A percentile compares a stretch with the other conserved stretches of the same genome.
phyloP scores from a whole-genome alignment of 2,329 filamentous ascomycete species.

The Aspergillus thermomutatus region DNA sequence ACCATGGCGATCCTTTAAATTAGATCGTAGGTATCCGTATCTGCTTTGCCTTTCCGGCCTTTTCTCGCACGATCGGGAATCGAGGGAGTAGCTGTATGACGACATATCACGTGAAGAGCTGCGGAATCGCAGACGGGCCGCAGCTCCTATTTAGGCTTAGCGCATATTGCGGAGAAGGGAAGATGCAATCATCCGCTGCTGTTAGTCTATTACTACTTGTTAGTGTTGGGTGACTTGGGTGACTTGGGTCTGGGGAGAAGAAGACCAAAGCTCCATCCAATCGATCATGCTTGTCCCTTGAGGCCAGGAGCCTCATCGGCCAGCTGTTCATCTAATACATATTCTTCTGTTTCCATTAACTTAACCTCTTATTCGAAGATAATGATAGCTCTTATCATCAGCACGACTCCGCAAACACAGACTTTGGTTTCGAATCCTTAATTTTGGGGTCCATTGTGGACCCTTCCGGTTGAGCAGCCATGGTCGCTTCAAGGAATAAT shows the following conservation, averaged over 20 bases:
- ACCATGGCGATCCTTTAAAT: conserved; percentile 11
- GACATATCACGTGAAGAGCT: conserved; percentile 23
- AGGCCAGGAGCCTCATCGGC: conserved; percentile 22
- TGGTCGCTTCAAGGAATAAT: conserved; percentile 56
- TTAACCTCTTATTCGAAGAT: background rate
- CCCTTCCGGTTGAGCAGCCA: conserved; percentile 26
- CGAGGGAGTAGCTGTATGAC: conserved; percentile 17
- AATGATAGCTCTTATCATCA: conserved; percentile 8
- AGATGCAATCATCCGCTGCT: background rate
- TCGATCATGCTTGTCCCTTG: conserved; percentile 9
- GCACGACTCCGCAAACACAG: background rate
- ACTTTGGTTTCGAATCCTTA: conserved; percentile 2
- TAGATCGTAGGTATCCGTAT: background rate
- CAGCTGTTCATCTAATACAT: conserved; percentile 3
- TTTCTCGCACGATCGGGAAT: background rate
- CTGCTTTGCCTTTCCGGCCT: background rate
- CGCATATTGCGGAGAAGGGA: background rate
- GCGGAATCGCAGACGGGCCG: background rate
- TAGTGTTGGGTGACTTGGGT: too few relatives aligned
- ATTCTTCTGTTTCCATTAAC: background rate
- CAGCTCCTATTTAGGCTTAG: background rate
- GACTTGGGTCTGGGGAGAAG: background rate
- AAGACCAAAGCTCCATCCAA: background rate
- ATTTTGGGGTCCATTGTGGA: conserved; percentile 12
- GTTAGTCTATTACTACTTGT: too few relatives aligned